Conservation (phyloP, 1,284 basidiomycete species). For the Tilletia walkeri region DNA sequence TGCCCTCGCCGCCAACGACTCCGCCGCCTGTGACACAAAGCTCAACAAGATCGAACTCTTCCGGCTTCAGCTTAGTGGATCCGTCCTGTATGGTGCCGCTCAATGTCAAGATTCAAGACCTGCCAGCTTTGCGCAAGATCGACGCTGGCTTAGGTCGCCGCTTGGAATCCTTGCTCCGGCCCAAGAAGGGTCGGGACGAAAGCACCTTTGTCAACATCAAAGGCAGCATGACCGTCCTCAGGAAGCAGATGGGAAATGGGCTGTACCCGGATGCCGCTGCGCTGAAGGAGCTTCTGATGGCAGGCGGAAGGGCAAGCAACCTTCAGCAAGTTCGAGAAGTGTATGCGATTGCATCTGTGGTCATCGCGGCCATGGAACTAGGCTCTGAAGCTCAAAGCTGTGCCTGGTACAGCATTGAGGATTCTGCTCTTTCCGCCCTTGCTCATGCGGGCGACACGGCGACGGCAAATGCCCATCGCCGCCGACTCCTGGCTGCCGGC, state of each 20-base stretch:
- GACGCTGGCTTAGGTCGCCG: neutral
- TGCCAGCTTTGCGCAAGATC: neutral
- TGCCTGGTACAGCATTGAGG: conserved; percentile 2
- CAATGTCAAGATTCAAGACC: neutral
- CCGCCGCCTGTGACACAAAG: neutral
- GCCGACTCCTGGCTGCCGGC: conserved; percentile 45
- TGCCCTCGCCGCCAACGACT: neutral
- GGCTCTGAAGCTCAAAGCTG: neutral
- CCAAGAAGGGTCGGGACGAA: neutral
- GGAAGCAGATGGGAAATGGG: neutral
- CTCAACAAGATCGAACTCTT: neutral
- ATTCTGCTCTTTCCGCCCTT: conserved; percentile 28
- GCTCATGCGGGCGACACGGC: conserved; percentile 46
- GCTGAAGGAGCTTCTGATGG: neutral
- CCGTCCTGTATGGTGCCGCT: neutral
- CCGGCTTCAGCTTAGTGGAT: neutral
- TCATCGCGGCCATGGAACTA: neutral
- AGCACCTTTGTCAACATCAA: neutral
- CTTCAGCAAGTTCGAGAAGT: neutral
- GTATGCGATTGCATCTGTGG: neutral
- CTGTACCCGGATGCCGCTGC: neutral
- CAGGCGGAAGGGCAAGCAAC: neutral
- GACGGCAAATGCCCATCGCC: conserved; percentile 43
- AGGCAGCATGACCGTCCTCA: neutral
- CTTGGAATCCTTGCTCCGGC: neutral